Conservation (phyloP, 164 flowering plant species). For the Liriodendron chinense region DNA sequence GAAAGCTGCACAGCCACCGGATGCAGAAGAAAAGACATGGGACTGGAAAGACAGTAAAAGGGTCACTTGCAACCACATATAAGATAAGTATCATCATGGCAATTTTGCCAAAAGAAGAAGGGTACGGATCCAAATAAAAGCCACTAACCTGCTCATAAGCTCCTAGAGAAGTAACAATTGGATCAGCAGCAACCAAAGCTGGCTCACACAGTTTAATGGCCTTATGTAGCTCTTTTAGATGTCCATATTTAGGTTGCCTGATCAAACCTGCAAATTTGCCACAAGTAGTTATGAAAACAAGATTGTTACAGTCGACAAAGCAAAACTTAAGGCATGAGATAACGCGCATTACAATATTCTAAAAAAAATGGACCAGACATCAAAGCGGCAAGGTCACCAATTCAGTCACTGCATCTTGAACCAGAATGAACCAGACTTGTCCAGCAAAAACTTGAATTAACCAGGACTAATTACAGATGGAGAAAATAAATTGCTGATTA, state of each 20-base stretch:
- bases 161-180: conserved; percentile 66
- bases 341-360: neutral
- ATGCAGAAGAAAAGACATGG: conserved; percentile 58
- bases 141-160: conserved; percentile 12
- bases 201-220: conserved; percentile 83
- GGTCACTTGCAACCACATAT: neutral
- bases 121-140: neutral
- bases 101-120: neutral
- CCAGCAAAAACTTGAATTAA: neutral
- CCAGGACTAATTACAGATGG: no score
- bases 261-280: conserved; percentile 54
- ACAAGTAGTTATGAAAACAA: neutral
- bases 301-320: neutral
- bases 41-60: conserved; percentile 52
- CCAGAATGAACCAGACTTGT: neutral
- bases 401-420: neutral
- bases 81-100: neutral
- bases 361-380: neutral
- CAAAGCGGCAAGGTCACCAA: no score
- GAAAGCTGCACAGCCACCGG: conserved; percentile 82
- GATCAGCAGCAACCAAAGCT: conserved; percentile 80
- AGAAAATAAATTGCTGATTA: no score
- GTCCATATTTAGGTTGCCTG: conserved; percentile 90
- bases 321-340: neutral
- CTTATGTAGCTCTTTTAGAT: conserved; percentile 79